Conservation (phyloP, 495 filamentous ascomycete genomes). For the Lasiosphaeris hirsuta region DNA sequence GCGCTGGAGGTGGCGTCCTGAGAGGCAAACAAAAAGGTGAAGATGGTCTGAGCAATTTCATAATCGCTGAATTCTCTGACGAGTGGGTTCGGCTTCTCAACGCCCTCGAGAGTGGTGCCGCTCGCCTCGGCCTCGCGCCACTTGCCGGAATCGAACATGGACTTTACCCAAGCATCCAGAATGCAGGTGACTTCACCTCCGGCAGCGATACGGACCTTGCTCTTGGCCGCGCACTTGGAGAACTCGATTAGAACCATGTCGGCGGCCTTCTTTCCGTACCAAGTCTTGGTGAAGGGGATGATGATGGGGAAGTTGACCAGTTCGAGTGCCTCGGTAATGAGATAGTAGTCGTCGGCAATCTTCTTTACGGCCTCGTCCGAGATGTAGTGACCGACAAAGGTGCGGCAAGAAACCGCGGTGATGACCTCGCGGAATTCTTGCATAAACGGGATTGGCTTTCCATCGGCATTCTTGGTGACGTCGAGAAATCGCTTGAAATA, state of each 20-base stretch:
- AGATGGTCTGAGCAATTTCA: conserved; percentile 91
- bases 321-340: conserved; percentile 92
- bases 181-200: conserved; percentile 87
- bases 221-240: conserved; percentile 85
- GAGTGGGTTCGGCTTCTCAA: conserved; percentile 76
- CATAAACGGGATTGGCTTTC: conserved; percentile 84
- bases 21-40: conserved; percentile 97
- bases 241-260: conserved; percentile 91
- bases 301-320: conserved; percentile 99
- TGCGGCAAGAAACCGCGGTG: conserved; percentile 90
- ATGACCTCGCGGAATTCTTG: conserved; percentile 90
- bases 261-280: conserved; percentile 95
- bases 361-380: conserved; percentile 84
- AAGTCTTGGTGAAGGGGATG: conserved; percentile 90
- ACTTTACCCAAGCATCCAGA: conserved; percentile 89
- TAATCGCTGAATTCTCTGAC: conserved; percentile 86
- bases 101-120: conserved; percentile 60
- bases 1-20: conserved; percentile 96
- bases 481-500: conserved; percentile 79
- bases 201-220: conserved; percentile 86
- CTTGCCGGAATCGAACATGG: conserved; percentile 74
- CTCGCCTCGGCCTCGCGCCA: conserved; percentile 69
- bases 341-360: conserved; percentile 94
- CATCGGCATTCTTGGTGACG: conserved; percentile 64
- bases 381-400: conserved; percentile 96